Base-by-base conservation (phyloP, 2,329 filamentous ascomycete genomes). In the Cladophialophora yegresii region DNA sequence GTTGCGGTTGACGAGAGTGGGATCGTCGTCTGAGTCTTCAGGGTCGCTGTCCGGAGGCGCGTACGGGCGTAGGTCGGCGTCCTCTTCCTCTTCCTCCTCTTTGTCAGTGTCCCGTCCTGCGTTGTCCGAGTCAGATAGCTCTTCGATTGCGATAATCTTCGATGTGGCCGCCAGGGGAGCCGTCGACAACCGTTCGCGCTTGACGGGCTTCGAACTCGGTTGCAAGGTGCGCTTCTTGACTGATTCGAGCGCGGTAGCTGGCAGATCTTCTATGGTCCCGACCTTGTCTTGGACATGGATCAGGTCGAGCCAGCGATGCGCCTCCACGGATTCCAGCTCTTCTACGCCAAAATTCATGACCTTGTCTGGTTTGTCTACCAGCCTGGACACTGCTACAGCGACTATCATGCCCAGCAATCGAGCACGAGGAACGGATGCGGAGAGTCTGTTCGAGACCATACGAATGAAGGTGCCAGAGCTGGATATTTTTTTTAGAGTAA, bases 1-100 rank as follows among this genome's bases (percentile, higher is more conserved):
- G 76, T 95, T 88, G 13, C 93, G 85, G 63, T 90, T 88, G 54
- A 98, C 84, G 20, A 96, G 80, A 0, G 92, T 96, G 4, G 95
- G 89, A 71, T 99, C 96, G 43, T 97, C 93, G 63, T 97, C 92
- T 0, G 92, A 93, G 73, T 99, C 95, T 73, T 96, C 91, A 0
- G 87, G 84, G 70, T 99, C 95, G 1, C 90, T 92, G 72, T 92
- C 91, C 0, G 91, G 91, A 75, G 96, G 97, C 13, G 85, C 85
- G 71, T 97, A 96, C 0, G 91, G 85, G 2, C 86, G 80, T 1
- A 98, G 80, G 65, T 90, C 89, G 16, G 88, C 85, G 33, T 87
- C 84, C 53, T 88, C 86, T 8, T 82, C 82, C 12, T 80, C 79
- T 10, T 50, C 55, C 6, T 13, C 23, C 26, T 12, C 56, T 9